Base-by-base conservation (phyloP, 176 grass and related monocot genomes). In the Calamus simplicifolius region DNA sequence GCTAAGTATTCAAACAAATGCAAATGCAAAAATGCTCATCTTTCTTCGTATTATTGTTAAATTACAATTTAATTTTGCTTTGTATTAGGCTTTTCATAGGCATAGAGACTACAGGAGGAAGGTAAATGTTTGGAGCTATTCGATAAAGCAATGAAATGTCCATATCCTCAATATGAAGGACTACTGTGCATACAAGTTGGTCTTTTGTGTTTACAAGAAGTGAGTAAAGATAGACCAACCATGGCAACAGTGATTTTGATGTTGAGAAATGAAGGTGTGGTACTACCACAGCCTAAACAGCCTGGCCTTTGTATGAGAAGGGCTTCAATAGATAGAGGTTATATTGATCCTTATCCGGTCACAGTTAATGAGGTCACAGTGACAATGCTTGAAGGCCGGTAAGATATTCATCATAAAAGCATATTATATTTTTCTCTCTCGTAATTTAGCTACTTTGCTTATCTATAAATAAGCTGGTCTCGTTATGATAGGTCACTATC, bases 121-220 rank as follows among this genome's bases (percentile, higher is more conserved):
- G 54, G 54, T 3, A 56, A 6, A 56, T 10, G 8, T 18, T 56
- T 23, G 19, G 54, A 56, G 25, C 25, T 26, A 23, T 10, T 56
- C 13, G 54, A 56, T 56, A 5, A 4, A 25, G 19, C 5, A 10
- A 56, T 56, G 19, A 6, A 19, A 4, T 19, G 10, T 56, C 19
- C 17, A 10, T 25, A 10, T 23, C 10, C 17, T 19, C 5, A 12
- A 1, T 18, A 18, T 12, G 18, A 56, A 10, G 54, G 5, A 3
- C 16, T 49, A 31, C 48, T 10, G 10, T 63, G 61, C 10, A 63
- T 50, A 27, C 19, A 49, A 16, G 6, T 63, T 2, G 61, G 61
- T 12, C 38, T 63, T 48, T 50, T 63, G 16, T 63, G 61, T 25
- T 30, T 63, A 16, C 38, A 63, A 49, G 61, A 48, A 30, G 17